Base-by-base conservation (phyloP, 2,329 filamentous ascomycete genomes). In the Periconia macrospinosa region DNA sequence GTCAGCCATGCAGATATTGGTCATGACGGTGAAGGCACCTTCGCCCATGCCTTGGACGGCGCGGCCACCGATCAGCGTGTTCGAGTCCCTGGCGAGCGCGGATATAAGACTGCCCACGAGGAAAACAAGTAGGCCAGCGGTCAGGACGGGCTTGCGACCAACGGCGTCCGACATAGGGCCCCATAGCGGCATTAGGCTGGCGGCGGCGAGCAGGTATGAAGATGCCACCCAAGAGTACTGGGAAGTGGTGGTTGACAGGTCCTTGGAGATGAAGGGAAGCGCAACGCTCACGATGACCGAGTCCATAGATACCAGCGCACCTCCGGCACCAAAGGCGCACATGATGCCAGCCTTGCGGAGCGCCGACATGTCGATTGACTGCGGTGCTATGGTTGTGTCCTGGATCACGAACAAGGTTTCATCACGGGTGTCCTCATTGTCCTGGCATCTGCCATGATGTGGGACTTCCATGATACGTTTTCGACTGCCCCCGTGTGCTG, bases 211-310 rank as follows among this genome's bases (percentile, higher is more conserved):
- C 33, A 37, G 33, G 33, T 14, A 37, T 14, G 33, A 13, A 37
- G 33, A 37, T n/a, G 11, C 33, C 11, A 37, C 15, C 33, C 33
- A 37, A 3, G 33, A 14, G 33, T 37, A 37, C 8, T 27, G 23
- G 19, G 78, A 80, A 14, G 74, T 66, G 6, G 75, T 71, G 6
- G 79, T 80, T 17, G 80, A 69, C 61, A 84, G 82, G 30, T 81
- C 71, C 55, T 79, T 75, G n/a, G 78, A 76, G 48, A 87, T 86
- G 1, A 83, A 85, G 0, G 85, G 84, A 0, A 86, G 72, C 2
- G 84, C 83, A 2, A 84, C 86, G 0, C 84, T 83, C 49, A 87
- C 78, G 57, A 86, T 86, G 0, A 83, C 85, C 67, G 85, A 83
- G 61, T 86, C 84, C 40, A 86, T 69, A 30, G 84, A 84, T 13